phyloP scores from a whole-genome alignment of 495 filamentous ascomycete species.

The Venustampulla echinocandica region DNA sequence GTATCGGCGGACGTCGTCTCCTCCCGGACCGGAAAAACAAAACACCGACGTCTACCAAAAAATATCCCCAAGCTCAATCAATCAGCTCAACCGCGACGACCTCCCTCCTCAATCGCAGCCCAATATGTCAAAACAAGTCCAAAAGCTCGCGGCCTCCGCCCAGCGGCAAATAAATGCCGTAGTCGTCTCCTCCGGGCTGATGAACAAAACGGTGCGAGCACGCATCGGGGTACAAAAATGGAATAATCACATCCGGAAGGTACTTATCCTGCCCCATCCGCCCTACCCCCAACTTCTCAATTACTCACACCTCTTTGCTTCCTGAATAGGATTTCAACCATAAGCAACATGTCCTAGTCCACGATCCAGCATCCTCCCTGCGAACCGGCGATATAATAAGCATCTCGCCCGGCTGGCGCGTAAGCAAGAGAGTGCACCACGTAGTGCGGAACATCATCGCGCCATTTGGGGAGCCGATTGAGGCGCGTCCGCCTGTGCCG shows the following conservation, averaged over 20 bases:
- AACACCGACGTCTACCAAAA: no score
- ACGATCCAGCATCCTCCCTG: constrained; percentile 67
- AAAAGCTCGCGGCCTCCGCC: constrained; percentile 9
- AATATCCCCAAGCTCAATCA: no score
- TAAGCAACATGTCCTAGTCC: constrained; percentile 48
- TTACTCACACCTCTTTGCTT: not conserved
- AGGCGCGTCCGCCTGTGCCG: constrained; percentile 54
- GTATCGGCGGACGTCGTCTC: no score
- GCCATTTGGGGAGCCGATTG: constrained; percentile 55
- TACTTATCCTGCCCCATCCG: constrained; percentile 17
- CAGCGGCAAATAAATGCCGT: constrained; percentile 36
- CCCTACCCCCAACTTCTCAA: not conserved
- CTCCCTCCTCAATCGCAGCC: not conserved
- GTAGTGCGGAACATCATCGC: constrained; percentile 72
- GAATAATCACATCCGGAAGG: constrained; percentile 52
- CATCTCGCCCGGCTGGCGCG: constrained; percentile 58
- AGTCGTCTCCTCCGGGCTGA: constrained; percentile 60
- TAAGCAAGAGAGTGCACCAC: constrained; percentile 58
- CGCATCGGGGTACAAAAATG: constrained; percentile 50
- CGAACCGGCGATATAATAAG: constrained; percentile 72
- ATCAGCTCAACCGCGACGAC: not conserved
- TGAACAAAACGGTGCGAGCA: constrained; percentile 65
- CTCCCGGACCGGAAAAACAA: no score
- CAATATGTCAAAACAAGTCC: not conserved
- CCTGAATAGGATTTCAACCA: constrained; percentile 37